phyloP scores from a whole-genome alignment of 139 green algal species.

The Zygnema cylindricum region DNA sequence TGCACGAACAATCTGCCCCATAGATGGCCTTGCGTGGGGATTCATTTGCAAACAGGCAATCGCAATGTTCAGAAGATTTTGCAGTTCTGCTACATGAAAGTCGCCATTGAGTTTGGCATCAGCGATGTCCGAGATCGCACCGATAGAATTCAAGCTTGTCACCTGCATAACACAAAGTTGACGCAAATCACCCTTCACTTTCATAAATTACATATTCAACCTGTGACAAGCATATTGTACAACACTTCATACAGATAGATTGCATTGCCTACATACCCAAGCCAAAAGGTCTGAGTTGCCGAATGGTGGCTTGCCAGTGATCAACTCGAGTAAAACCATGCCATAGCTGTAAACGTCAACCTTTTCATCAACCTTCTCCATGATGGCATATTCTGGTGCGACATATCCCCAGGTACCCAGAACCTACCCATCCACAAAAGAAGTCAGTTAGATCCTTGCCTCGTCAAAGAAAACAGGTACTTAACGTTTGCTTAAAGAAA shows the following conservation, averaged over 20 bases:
- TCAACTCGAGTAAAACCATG: slow-evolving; percentile 71
- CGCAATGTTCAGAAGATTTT: slow-evolving; percentile 50
- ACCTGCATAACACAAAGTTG: background rate
- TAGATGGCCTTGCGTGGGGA: slow-evolving; percentile 1
- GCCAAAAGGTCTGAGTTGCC: slow-evolving; percentile 35
- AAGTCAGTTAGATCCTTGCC: too few species aligned
- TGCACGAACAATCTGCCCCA: slow-evolving; percentile 30
- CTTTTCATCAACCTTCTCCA: slow-evolving; percentile 62
- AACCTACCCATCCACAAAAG: slow-evolving; percentile 39
- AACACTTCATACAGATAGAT: background rate
- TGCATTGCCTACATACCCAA: slow-evolving; percentile 47
- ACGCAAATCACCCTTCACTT: too few species aligned
- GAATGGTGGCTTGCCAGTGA: slow-evolving; percentile 64
- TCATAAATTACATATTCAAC: too few species aligned
- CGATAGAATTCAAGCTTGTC: background rate
- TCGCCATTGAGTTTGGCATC: slow-evolving; percentile 10
- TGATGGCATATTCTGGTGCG: slow-evolving; percentile 65
- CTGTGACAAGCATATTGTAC: too few species aligned
- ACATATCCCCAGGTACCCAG: slow-evolving; percentile 70
- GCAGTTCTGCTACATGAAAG: background rate
- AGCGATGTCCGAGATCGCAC: background rate
- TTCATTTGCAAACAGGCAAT: slow-evolving; percentile 28
- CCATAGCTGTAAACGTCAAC: slow-evolving; percentile 71
- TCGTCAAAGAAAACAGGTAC: too few species aligned
- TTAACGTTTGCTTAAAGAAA: background rate